Percentiles rank a stretch among this genome's conserved stretches.
Evolutionary conservation across 2,329 filamentous ascomycete species (phyloP).

Genomic region (Remersonia thermophila): DNA sequence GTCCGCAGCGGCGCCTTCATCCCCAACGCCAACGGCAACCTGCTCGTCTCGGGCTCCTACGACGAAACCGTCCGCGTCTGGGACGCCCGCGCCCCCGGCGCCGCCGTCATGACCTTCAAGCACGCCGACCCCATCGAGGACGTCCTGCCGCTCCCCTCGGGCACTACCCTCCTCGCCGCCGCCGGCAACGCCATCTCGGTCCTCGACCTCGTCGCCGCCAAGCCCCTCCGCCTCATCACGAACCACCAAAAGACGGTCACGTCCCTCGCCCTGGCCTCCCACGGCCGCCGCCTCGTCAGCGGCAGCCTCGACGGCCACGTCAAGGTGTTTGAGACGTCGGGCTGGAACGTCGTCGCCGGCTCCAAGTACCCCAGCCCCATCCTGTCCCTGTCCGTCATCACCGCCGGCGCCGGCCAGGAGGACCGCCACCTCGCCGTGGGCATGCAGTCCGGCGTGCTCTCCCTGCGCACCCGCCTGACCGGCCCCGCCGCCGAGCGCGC

Average conservation of each 20-base stretch:
- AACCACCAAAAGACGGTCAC: constrained; percentile 99
- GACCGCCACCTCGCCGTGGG: constrained; percentile 92
- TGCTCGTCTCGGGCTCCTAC: constrained; percentile 85
- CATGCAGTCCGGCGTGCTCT: constrained; percentile 88
- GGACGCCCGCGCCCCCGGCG: constrained; percentile 67
- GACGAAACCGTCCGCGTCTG: constrained; percentile 87
- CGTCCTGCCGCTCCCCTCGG: constrained; percentile 76
- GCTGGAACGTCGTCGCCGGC: constrained; percentile 93
- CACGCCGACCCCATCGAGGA: constrained; percentile 80
- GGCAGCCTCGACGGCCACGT: constrained; percentile 90
- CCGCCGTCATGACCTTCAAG: constrained; percentile 80
- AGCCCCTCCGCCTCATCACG: constrained; percentile 71
- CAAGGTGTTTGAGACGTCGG: constrained; percentile 88
- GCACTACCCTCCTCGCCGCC: constrained; percentile 74
- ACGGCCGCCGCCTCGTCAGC: constrained; percentile 68
- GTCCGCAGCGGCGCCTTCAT: constrained; percentile 81
- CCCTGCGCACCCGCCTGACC: constrained; percentile 76
- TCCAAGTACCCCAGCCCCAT: constrained; percentile 90
- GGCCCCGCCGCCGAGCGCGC: constrained; percentile 70
- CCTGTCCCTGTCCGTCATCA: constrained; percentile 67
- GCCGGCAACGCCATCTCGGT: constrained; percentile 81
- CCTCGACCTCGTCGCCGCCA: constrained; percentile 82
- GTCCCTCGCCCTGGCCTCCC: constrained; percentile 67
- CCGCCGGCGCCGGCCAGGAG: constrained; percentile 52
- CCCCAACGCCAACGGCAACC: constrained; percentile 55